Evolutionary conservation across 2,329 filamentous ascomycete genomes (phyloP), one percentile per base, ranked within the genome.

Genomic region (Ceratocystis eucalypticola): DNA sequence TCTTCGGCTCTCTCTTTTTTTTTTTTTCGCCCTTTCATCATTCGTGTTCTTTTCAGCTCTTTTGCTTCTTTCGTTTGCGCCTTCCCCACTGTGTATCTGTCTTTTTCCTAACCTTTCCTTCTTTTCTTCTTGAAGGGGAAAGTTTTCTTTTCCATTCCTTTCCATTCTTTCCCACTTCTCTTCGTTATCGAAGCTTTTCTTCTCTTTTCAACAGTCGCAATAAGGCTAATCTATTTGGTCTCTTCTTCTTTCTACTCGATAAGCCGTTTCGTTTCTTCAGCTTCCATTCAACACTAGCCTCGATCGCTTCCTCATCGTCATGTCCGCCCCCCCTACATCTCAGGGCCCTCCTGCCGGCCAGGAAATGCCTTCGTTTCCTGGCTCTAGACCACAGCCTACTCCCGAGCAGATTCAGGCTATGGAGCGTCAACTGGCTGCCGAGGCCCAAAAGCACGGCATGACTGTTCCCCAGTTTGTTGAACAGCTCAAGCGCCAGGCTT

Each of bases 391-490:
- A 70, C 79, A 77, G 74, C 90, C 90, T 44, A 85, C 87, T 22
- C 91, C 88, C 62, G 88, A 96, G 77, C 91, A 96, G 78, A 89
- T 96, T 70, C 84, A 84, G 66, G 82, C 83, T 66, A 94, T 96
- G 82, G 89, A 95, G 75, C 84, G 86, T 71, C 88, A 94, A 76
- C 79, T 96, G 57, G 87, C 88, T 62, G 83, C 84, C 63, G 92
- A 96, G 76, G 93, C 93, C 62, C 81, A 88, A 72, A 91, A 88
- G 77, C 84, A 87, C 69, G 92, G 92, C 74, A 86, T 97, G 82
- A 85, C 88, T 5, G 87, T 94, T 0, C 90, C 88, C 57, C 82
- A 96, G 76, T 96, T 96, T 74, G 83, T 95, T 72, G 85, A 87
- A 73, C 82, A 84, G 68, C 78, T 88, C 71, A 84, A 84, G 74